These are phyloP conservation scores for Penicillium sp. DNA, from an alignment of 2,329 filamentous ascomycete genomes.

Conservation along the genomic window DNA sequence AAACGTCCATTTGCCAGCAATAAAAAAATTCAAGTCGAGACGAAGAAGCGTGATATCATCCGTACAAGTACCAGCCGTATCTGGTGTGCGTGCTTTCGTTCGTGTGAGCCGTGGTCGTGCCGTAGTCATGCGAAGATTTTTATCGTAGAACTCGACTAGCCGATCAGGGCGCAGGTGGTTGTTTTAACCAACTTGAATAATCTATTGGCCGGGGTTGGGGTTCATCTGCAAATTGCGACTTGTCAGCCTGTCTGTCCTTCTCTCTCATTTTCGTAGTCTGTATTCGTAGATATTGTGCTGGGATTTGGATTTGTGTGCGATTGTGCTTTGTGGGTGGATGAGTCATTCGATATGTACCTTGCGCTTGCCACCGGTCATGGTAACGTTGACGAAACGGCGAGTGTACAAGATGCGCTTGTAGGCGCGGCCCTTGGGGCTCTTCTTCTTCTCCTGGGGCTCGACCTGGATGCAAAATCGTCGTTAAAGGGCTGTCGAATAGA, in stretches of 20 bases:
- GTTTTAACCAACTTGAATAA: constrained; percentile 23
- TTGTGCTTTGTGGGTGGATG: constrained; percentile 10
- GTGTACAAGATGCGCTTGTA: constrained; percentile 97
- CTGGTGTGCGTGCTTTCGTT: constrained; percentile 27
- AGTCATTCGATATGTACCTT: constrained; percentile 61
- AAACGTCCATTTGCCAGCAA: constrained; percentile 24
- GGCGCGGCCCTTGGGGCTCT: constrained; percentile 93
- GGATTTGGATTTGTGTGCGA: constrained; percentile 22
- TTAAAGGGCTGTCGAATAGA: constrained; percentile 18
- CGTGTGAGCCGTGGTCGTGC: constrained; percentile 23
- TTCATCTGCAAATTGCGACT: constrained; percentile 61
- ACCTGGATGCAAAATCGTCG: constrained; percentile 23
- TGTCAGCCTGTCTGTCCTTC: constrained; percentile 20
- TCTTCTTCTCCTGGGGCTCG: constrained; percentile 71
- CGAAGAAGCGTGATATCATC: constrained; percentile 32
- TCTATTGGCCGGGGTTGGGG: constrained; percentile 74
- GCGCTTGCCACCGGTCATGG: constrained; percentile 95
- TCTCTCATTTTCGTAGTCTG: constrained; percentile 11
- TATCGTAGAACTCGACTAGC: constrained; percentile 25
- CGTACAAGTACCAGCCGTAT: constrained; percentile 29
- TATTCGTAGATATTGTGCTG: not conserved
- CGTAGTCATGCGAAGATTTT: constrained; percentile 21
- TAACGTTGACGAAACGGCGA: constrained; percentile 97
- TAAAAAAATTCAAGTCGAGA: constrained; percentile 27
- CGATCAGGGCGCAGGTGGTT: constrained; percentile 23